Evolutionary conservation across 306 rosid genomes (phyloP).

Genomic region (Echinosophora koreensis): DNA sequence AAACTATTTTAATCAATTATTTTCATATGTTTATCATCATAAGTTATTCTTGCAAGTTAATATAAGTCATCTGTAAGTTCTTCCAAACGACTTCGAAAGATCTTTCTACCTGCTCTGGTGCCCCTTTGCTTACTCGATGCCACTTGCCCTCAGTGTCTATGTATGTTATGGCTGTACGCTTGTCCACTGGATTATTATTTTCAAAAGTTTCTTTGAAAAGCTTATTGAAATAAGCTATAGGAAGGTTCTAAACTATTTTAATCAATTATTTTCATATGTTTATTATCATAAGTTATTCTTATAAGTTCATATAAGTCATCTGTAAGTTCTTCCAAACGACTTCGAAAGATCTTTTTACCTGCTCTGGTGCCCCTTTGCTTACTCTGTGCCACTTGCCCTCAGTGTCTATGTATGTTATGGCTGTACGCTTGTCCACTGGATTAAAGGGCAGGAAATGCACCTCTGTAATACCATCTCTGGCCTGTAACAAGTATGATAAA

Average conservation of each 20-base stretch:
- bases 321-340: no score
- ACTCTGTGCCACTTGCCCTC: slow-evolving; percentile 73
- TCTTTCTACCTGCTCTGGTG: slow-evolving; percentile 76
- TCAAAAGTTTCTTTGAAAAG: no score
- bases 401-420: slow-evolving; percentile 72
- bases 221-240: no score
- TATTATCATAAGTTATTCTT: no score
- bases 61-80: no score
- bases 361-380: slow-evolving; percentile 91
- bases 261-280: no score
- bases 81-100: no score
- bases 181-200: slow-evolving; percentile 85
- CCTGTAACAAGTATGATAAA: slow-evolving; percentile 50
- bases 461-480: slow-evolving; percentile 75
- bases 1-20: no score
- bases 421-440: slow-evolving; percentile 88
- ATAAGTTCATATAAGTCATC: no score
- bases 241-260: no score
- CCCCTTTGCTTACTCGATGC: slow-evolving; percentile 86
- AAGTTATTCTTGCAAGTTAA: no score
- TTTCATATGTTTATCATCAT: no score
- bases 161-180: slow-evolving; percentile 86
- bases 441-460: slow-evolving; percentile 84
- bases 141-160: slow-evolving; percentile 64
- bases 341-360: slow-evolving; percentile 50